Conservation (phyloP, 23 red algal species). For the Chondrus crispus region DNA sequence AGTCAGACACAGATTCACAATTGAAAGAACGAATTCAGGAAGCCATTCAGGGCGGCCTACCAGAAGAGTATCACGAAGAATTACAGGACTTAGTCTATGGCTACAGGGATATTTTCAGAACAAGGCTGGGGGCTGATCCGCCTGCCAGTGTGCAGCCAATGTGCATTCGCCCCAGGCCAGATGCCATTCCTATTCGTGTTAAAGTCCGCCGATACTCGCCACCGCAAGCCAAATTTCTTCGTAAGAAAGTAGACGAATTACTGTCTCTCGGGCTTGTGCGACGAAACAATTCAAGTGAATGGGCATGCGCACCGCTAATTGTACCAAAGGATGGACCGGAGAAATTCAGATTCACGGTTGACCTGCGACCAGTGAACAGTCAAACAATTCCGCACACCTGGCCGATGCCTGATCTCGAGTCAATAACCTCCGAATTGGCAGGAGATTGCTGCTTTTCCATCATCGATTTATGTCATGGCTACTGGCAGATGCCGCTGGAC, state of each 20-base stretch:
- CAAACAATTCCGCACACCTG: background rate
- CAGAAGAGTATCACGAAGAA: no score
- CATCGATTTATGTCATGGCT: background rate
- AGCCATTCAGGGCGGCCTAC: no score
- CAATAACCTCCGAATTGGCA: background rate
- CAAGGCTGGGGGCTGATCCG: background rate
- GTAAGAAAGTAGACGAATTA: background rate
- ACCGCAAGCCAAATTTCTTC: background rate
- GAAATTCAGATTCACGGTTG: background rate
- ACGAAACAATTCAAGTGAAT: background rate
- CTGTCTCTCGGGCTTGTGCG: background rate
- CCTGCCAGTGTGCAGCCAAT: background rate
- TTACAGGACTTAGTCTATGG: background rate
- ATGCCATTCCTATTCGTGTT: background rate
- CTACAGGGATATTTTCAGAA: conserved; percentile 17
- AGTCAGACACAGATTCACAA: no score
- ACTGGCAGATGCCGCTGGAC: background rate
- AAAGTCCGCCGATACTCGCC: background rate
- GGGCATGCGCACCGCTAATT: background rate
- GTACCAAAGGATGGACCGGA: background rate
- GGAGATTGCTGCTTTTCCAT: background rate
- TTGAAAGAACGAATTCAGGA: no score
- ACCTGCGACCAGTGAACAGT: conserved; percentile 8
- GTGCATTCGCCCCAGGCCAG: background rate
- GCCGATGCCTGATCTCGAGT: conserved; percentile 2